Percentiles rank a stretch among this genome's conserved stretches.
Conservation (phyloP, 345 rosid species). For the Hibiscus tridactylites region DNA sequence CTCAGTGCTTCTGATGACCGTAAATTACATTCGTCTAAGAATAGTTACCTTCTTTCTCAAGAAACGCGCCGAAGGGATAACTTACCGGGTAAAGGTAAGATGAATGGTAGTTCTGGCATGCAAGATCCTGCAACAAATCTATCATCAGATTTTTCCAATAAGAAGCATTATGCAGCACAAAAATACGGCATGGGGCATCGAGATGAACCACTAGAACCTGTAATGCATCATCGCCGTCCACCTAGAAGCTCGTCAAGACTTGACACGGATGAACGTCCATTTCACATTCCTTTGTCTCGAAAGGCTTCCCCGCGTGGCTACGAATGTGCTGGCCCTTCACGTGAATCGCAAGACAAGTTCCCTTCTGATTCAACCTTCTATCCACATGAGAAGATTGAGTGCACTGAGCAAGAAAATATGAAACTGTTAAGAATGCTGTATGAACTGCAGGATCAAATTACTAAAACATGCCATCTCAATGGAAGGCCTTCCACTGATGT, state of each 20-base stretch:
- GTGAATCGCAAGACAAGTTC: constrained; percentile 35
- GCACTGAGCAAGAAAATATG: constrained; percentile 38
- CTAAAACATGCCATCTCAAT: constrained; percentile 21
- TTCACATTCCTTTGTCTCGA: constrained; percentile 28
- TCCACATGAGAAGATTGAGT: constrained; percentile 30
- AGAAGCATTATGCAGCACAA: constrained; percentile 20
- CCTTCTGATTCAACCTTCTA: constrained; percentile 24
- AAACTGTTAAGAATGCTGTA: constrained; percentile 41
- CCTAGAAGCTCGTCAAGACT: constrained; percentile 33
- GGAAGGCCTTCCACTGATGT: constrained; percentile 21
- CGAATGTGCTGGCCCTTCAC: constrained; percentile 37
- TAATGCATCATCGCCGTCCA: constrained; percentile 23
- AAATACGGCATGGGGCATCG: constrained; percentile 23
- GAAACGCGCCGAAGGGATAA: constrained; percentile 29
- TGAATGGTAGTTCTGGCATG: constrained; percentile 19
- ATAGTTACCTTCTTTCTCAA: constrained; percentile 24
- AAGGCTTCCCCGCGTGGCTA: constrained; percentile 32
- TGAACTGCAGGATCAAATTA: constrained; percentile 54
- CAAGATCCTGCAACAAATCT: constrained; percentile 23
- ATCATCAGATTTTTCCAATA: constrained; percentile 23
- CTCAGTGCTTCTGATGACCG: constrained; percentile 41
- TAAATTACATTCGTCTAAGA: constrained; percentile 18
- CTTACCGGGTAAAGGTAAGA: constrained; percentile 15
- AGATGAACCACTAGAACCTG: constrained; percentile 30
- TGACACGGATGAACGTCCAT: constrained; percentile 30